Evolutionary conservation across 2,329 filamentous ascomycete species (phyloP).

Genomic region (Monilinia aucupariae): DNA sequence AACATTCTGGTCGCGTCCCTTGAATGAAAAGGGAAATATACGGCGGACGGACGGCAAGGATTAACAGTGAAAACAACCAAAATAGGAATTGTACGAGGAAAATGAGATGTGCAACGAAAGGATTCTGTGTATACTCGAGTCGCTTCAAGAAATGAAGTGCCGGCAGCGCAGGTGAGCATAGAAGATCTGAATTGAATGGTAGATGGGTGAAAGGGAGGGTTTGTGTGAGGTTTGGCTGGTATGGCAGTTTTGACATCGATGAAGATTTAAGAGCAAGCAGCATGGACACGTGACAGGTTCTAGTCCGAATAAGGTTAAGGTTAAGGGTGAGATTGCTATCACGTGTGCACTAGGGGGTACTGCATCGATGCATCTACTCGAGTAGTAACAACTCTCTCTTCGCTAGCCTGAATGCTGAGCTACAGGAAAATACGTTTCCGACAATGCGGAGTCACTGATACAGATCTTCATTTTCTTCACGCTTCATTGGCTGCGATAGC

Average conservation of each 20-base stretch:
- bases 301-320: neutral
- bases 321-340: neutral
- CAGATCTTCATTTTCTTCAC: neutral
- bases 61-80: neutral
- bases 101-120: conserved; percentile 13
- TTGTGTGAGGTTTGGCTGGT: too few relatives aligned
- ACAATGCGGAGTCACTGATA: too few relatives aligned
- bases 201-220: too few relatives aligned
- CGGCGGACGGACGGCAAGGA: neutral
- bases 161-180: too few relatives aligned
- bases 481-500: neutral
- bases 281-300: neutral
- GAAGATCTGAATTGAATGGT: neutral
- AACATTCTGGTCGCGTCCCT: neutral
- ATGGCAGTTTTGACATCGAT: too few relatives aligned
- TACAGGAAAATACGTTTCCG: neutral
- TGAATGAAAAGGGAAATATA: conserved; percentile 1
- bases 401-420: too few relatives aligned
- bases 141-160: too few relatives aligned
- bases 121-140: neutral
- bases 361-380: too few relatives aligned
- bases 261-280: too few relatives aligned
- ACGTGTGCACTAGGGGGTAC: too few relatives aligned
- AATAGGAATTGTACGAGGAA: conserved; percentile 12
- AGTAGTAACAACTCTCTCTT: too few relatives aligned